phyloP scores from a whole-genome alignment of 1,284 basidiomycete species.

The Pterulicium gracile region DNA sequence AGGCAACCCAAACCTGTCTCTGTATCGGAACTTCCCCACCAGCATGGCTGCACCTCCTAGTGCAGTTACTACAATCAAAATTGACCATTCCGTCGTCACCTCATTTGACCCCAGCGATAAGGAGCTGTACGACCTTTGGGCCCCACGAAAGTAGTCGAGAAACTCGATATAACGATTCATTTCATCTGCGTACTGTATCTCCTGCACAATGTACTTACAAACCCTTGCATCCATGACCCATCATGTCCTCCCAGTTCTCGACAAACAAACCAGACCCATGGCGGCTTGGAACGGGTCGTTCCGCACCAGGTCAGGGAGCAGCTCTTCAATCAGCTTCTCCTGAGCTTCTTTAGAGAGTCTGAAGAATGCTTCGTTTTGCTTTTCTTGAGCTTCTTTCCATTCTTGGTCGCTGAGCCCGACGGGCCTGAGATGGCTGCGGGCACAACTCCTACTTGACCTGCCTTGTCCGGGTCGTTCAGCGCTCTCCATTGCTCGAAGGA shows the following conservation, averaged over 20 bases:
- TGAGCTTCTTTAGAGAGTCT: not conserved
- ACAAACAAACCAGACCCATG: not conserved
- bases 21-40: constrained; percentile 14
- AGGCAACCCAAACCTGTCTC: constrained; percentile 33
- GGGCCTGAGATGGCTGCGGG: too few relatives aligned
- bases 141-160: constrained; percentile 31
- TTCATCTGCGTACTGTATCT: too few relatives aligned
- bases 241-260: not conserved
- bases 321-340: not conserved
- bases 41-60: constrained; percentile 17
- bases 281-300: not conserved
- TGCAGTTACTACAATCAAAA: constrained; percentile 38
- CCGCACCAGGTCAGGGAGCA: not conserved
- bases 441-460: too few relatives aligned
- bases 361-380: not conserved
- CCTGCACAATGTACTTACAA: too few relatives aligned
- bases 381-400: not conserved
- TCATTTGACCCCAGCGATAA: constrained; percentile 64
- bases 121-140: constrained; percentile 68
- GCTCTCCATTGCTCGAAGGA: not conserved
- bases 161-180: too few relatives aligned
- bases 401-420: not conserved
- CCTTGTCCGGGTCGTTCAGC: too few relatives aligned
- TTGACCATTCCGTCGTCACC: constrained; percentile 53
- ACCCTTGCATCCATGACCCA: too few relatives aligned